phyloP scores from a whole-genome alignment of 768 basidiomycete genomes.

The Lactifluus hygrophoroides region DNA sequence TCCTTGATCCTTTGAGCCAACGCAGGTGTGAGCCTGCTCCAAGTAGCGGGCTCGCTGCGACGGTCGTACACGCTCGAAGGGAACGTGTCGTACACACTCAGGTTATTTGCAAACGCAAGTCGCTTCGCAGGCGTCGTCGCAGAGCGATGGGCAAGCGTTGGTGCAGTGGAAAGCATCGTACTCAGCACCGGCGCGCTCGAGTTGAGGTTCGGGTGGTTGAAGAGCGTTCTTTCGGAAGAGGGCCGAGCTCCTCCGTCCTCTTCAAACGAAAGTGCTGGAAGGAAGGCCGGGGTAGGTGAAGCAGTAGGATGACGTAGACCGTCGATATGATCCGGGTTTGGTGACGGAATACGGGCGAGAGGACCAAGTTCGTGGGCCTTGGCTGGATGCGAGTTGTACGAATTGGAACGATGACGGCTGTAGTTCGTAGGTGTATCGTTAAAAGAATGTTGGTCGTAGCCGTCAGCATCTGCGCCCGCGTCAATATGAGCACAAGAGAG shows the following conservation, averaged over 20 bases:
- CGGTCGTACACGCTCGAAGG: constrained; percentile 85
- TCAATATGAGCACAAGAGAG: neutral
- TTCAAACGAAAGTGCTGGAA: constrained; percentile 56
- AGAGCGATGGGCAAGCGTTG: constrained; percentile 61
- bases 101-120: constrained; percentile 81
- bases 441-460: constrained; percentile 57
- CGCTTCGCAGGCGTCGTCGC: constrained; percentile 64
- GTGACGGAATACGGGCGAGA: constrained; percentile 71
- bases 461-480: constrained; percentile 47
- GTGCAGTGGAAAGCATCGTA: constrained; percentile 38
- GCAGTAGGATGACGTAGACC: constrained; percentile 58
- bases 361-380: constrained; percentile 59
- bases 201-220: constrained; percentile 64
- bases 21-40: constrained; percentile 91
- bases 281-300: constrained; percentile 25
- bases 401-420: constrained; percentile 69
- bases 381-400: constrained; percentile 53
- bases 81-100: constrained; percentile 98
- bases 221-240: constrained; percentile 46
- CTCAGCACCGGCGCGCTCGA: constrained; percentile 86
- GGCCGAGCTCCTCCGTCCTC: constrained; percentile 30
- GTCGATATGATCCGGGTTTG: constrained; percentile 81
- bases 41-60: constrained; percentile 92
- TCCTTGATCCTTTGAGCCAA: constrained; percentile 97
- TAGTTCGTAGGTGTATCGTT: constrained; percentile 35